Base-by-base conservation (phyloP, 2,329 filamentous ascomycete species). In the Fusarium begoniae region DNA sequence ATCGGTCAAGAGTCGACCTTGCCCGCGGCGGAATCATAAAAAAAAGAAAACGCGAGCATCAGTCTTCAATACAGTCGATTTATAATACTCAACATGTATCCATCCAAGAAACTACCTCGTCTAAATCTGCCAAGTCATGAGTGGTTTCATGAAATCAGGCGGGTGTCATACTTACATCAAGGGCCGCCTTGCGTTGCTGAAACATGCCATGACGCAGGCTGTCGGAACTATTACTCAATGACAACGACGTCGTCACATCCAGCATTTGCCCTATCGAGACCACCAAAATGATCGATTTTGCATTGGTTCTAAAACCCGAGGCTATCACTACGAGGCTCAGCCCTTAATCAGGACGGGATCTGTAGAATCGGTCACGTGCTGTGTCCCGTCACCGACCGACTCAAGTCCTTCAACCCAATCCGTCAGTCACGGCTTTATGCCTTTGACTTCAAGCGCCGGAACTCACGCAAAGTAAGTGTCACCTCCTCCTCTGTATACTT, bases 401-500 rank as follows among this genome's bases (percentile, higher is more conserved):
- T 32, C 5, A 32, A 32, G 30, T 14, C 12, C 30, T 32, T 32
- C 30, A 32, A 32, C 26, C 26, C 26, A 26, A 26, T 26, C 26
- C 26, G 26, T 26, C 26, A 26, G 32, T 1, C 32, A 32, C 13
- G 32, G 1, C 13, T 32, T 14, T 0, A 32, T 1, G 32, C 32
- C 32, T 14, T 32, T 32, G 32, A 32, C 32, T 14, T 32, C 1
- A 1, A 3, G 0, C 32, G 32, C 1, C 2, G 13, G 32, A 14
- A 32, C 1, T 32, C 2, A 8, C 32, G 32, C 32, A 3, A 32
- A 3, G 13, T 32, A 32, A 32, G 32, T 32, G 0, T 32, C 14
- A 2, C 32, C 1, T 14, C 30, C 13, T 32, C 30, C 26, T 26
- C 13, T 32, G 30, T 32, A 32, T 32, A 32, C 13, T 32, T 32